Evolutionary conservation across 208 protist genomes (phyloP).

Genomic region (Crithidia fasciculata): DNA sequence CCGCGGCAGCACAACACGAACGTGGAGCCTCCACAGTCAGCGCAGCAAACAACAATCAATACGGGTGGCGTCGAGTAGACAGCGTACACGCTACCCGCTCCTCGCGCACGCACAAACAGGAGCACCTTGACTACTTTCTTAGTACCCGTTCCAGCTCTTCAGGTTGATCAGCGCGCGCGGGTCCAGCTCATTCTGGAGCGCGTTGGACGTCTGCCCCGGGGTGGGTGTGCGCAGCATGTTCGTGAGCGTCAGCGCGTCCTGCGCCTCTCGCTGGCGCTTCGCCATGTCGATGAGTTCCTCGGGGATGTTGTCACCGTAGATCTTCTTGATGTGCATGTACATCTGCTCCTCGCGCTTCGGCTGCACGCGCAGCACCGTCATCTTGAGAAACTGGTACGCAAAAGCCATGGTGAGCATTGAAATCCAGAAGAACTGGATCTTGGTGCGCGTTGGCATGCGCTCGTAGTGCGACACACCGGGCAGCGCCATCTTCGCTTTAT

Average conservation of each 20-base stretch:
- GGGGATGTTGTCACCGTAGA: slow-evolving; percentile 82
- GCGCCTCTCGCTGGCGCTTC: slow-evolving; percentile 77
- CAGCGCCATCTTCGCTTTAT: slow-evolving; percentile 43
- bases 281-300: slow-evolving; percentile 63
- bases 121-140: background rate
- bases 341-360: slow-evolving; percentile 89
- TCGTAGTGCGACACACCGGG: slow-evolving; percentile 82
- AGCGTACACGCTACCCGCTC: no score
- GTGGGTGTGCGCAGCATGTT: slow-evolving; percentile 84
- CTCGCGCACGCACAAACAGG: no score
- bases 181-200: slow-evolving; percentile 84
- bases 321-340: slow-evolving; percentile 71
- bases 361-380: slow-evolving; percentile 79
- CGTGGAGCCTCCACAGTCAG: no score
- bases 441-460: slow-evolving; percentile 77
- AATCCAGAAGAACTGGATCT: slow-evolving; percentile 81
- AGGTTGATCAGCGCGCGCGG: slow-evolving; percentile 61
- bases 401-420: slow-evolving; percentile 81
- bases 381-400: slow-evolving; percentile 76
- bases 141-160: slow-evolving; percentile 82
- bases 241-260: slow-evolving; percentile 72
- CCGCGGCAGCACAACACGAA: background rate
- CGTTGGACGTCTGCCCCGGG: slow-evolving; percentile 75
- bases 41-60: no score
- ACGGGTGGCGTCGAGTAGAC: no score